Evolutionary conservation across 352 stramenopile genomes (phyloP).

Genomic region (Globisporangium emineosum): DNA sequence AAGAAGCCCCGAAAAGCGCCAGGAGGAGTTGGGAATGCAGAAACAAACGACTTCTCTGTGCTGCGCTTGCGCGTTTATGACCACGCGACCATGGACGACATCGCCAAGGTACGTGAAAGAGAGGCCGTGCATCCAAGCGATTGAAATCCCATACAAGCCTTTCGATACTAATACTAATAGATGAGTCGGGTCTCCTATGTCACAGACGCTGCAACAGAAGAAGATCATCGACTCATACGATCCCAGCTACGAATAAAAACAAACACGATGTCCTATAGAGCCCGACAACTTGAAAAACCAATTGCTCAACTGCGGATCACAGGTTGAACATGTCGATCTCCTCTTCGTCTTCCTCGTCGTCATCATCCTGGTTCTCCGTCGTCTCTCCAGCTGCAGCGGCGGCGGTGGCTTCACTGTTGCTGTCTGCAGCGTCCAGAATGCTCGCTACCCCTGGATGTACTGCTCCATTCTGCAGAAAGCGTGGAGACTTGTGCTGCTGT

Average conservation of each 20-base stretch:
- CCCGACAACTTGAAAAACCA: neutral
- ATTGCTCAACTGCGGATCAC: constrained; percentile 8
- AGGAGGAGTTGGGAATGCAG: constrained; percentile 1
- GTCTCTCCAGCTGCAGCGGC: constrained; percentile 12
- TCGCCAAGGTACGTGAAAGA: constrained; percentile 32
- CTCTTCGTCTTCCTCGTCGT: constrained; percentile 19
- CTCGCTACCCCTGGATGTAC: constrained; percentile 2
- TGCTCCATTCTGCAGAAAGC: neutral
- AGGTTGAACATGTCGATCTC: constrained; percentile 66
- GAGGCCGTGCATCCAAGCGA: too few species aligned
- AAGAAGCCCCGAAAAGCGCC: constrained; percentile 2
- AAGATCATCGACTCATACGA: constrained; percentile 19
- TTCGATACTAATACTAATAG: neutral
- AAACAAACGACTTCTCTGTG: constrained; percentile 8
- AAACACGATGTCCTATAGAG: neutral
- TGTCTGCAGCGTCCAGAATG: constrained; percentile 8
- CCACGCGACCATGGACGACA: constrained; percentile 28
- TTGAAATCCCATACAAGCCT: too few species aligned
- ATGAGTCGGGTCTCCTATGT: too few species aligned
- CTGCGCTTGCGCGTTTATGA: constrained; percentile 46
- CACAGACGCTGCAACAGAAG: constrained; percentile 15
- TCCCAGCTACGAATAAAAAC: neutral
- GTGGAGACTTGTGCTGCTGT: neutral
- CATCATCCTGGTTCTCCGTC: constrained; percentile 17
- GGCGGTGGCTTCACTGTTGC: constrained; percentile 2